Evolutionary conservation across 2,329 filamentous ascomycete genomes (phyloP), one percentile per base, ranked within the genome.

Genomic region (Scytalidium lignicola): DNA sequence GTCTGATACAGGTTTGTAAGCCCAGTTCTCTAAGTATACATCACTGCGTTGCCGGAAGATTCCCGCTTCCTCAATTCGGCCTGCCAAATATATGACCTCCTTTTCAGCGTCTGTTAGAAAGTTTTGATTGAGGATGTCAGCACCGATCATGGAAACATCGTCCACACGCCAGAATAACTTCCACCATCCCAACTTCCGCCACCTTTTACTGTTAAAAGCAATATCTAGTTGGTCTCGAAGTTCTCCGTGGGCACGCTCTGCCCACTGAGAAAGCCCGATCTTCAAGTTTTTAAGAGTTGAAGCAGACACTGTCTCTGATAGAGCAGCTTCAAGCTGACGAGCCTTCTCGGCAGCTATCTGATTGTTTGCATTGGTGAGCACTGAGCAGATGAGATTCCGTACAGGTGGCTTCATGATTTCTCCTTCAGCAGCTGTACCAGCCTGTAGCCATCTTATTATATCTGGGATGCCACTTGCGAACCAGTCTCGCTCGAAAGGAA

Each of bases 161-260:
- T 97, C 92, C 20, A 93, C 90, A 18, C 90, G 83, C 90, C 90
- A 96, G 64, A 96, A 90, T 0, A 97, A 77, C 65, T 95, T 95
- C 86, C 90, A 96, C 91, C 92, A 97, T 15, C 83, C 79, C 3
- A 96, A 74, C 54, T 87, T 85, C 21, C 82, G 79, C 92, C 92
- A 96, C 37, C 83, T 76, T 17, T 72, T 76, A n/a, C 87, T 83
- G 0, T 79, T 74, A 58, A 96, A 92, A 0, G 89, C 90, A 41
- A 81, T 70, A 55, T 92, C 86, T 2, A 96, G 79, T 58, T 90
- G 80, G 45, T 86, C 79, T 54, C 90, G 88, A 7, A 97, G 76
- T 67, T 97, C 92, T 1, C 82, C 78, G 63, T 97, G 92, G 0
- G 88, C 89, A 19, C 74, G 74, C 60, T 92, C 84, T 0, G 90